These are phyloP conservation scores for Echites panduratus DNA, from an alignment of 257 asterid species.

Conservation along the genomic window DNA sequence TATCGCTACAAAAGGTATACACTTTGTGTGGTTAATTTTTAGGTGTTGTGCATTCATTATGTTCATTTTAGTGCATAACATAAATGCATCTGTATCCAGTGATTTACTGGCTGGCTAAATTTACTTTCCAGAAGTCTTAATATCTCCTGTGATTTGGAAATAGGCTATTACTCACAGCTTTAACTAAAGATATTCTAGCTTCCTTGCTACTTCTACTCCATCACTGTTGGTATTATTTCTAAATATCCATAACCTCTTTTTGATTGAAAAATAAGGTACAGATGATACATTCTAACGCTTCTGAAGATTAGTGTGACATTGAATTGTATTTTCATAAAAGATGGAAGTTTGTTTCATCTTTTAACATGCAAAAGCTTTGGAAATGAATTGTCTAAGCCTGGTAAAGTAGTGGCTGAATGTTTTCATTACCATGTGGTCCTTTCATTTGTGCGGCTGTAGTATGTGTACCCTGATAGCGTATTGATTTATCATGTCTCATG, in stretches of 20 bases:
- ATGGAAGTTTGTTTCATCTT: background rate
- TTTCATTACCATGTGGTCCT: background rate
- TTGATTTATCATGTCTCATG: background rate
- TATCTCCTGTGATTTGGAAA: background rate
- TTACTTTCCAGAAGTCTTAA: background rate
- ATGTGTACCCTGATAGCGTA: background rate
- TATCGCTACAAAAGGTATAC: constrained; percentile 63
- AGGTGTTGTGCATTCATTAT: background rate
- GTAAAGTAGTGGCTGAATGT: background rate
- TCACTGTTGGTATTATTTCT: too few relatives aligned
- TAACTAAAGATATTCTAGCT: background rate
- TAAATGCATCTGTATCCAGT: background rate
- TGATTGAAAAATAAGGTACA: background rate
- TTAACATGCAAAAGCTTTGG: background rate
- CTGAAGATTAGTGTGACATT: background rate
- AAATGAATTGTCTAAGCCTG: background rate
- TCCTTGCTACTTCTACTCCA: background rate
- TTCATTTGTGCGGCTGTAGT: background rate
- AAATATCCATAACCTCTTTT: background rate
- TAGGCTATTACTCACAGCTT: background rate
- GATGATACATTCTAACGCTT: too few relatives aligned
- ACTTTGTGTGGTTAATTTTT: background rate
- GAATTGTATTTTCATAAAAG: too few relatives aligned
- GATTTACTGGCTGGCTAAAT: background rate
- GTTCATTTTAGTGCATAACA: too few relatives aligned